Evolutionary conservation across 805 yeast genomes (phyloP).

Genomic region (Teunomyces stri): DNA sequence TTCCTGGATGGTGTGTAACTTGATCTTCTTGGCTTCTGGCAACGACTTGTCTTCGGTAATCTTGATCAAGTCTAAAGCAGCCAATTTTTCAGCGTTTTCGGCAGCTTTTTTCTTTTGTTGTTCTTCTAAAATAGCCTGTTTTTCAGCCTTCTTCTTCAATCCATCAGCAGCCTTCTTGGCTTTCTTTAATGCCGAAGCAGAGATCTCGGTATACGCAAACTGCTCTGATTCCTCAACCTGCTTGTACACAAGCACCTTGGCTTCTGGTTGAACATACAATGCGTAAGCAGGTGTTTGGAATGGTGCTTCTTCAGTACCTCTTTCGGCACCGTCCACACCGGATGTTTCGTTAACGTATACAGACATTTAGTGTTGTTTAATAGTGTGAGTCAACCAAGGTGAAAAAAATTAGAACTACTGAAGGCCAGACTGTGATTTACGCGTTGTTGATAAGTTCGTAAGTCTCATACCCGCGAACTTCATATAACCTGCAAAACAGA

Average conservation of each 20-base stretch:
- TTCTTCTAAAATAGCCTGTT: slow-evolving; percentile 58
- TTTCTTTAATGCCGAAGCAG: slow-evolving; percentile 90
- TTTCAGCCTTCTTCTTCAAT: slow-evolving; percentile 74
- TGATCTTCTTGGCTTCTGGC: slow-evolving; percentile 66
- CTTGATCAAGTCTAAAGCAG: slow-evolving; percentile 68
- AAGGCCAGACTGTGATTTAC: not conserved
- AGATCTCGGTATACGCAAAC: slow-evolving; percentile 68
- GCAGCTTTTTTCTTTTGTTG: slow-evolving; percentile 53
- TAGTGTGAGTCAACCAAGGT: not conserved
- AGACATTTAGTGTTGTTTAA: slow-evolving; percentile 22
- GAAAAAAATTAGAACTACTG: not conserved
- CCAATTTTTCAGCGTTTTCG: slow-evolving; percentile 73
- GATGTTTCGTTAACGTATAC: slow-evolving; percentile 71
- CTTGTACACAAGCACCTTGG: slow-evolving; percentile 60
- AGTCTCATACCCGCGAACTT: not conserved
- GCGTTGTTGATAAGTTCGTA: not conserved
- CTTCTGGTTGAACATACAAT: slow-evolving; percentile 48
- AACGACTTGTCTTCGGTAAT: slow-evolving; percentile 72
- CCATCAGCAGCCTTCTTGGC: slow-evolving; percentile 96
- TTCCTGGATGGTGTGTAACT: slow-evolving; percentile 55
- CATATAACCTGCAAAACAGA: not conserved
- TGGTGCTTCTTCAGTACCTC: slow-evolving; percentile 73
- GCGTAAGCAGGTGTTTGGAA: slow-evolving; percentile 86
- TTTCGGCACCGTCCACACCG: slow-evolving; percentile 62
- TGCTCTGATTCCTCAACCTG: slow-evolving; percentile 51